A percentile compares a stretch with the other conserved stretches of the same genome.
phyloP scores from a whole-genome alignment of 2,329 filamentous ascomycete genomes.

The Xylariaceae sp. region DNA sequence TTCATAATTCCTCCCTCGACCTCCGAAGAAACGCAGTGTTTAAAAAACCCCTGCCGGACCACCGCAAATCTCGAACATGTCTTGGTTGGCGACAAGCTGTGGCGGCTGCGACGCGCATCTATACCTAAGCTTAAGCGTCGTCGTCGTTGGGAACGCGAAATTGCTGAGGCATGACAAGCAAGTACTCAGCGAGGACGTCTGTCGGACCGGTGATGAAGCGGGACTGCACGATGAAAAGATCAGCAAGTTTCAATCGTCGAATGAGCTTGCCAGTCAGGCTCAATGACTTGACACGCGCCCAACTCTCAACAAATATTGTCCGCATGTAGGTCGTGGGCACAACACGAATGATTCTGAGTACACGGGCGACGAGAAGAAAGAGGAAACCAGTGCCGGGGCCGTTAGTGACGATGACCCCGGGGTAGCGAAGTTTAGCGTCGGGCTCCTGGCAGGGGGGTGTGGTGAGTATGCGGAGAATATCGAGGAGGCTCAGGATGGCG shows the following conservation, averaged over 20 bases:
- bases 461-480: constrained; percentile 63
- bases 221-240: constrained; percentile 28
- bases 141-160: constrained; percentile 9
- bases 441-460: constrained; percentile 34
- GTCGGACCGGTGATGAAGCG: constrained; percentile 2
- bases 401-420: constrained; percentile 82
- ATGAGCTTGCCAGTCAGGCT: constrained; percentile 86
- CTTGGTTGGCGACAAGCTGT: too few relatives aligned
- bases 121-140: not conserved
- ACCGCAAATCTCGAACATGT: too few relatives aligned
- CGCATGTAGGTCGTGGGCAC: constrained; percentile 64
- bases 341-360: constrained; percentile 53
- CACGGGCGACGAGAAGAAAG: constrained; percentile 59
- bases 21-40: too few relatives aligned
- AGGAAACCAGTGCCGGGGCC: constrained; percentile 89
- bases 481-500: constrained; percentile 67
- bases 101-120: too few relatives aligned
- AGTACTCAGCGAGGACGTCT: constrained; percentile 21
- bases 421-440: constrained; percentile 54
- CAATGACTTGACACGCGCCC: constrained; percentile 81
- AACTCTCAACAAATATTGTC: constrained; percentile 89
- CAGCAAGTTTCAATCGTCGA: constrained; percentile 26
- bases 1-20: too few relatives aligned
- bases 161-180: constrained; percentile 24
- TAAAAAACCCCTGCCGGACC: too few relatives aligned